These are phyloP conservation scores for Mycena alexandri DNA, from an alignment of 768 basidiomycete genomes.

Conservation along the genomic window DNA sequence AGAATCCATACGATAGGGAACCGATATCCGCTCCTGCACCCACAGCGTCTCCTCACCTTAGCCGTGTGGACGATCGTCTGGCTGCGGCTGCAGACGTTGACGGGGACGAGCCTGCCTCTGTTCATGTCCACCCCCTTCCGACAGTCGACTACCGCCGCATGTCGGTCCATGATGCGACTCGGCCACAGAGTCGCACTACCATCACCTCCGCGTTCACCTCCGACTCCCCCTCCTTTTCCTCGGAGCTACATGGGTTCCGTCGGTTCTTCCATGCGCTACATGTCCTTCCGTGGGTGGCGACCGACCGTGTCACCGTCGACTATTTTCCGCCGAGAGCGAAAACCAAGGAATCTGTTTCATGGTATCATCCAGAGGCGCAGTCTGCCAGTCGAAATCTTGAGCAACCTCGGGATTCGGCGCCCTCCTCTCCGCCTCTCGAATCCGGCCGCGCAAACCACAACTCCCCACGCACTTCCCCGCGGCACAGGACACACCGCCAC, in stretches of 20 bases:
- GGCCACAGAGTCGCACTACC: conserved; percentile 29
- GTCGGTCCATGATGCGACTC: conserved; percentile 28
- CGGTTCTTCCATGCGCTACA: conserved; percentile 37
- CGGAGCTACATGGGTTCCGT: conserved; percentile 30
- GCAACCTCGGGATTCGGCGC: background rate
- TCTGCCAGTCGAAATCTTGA: background rate
- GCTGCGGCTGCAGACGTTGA: background rate
- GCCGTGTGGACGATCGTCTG: conserved; percentile 29
- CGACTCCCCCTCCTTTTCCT: conserved; percentile 35
- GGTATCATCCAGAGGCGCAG: conserved; percentile 30
- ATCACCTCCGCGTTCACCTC: conserved; percentile 23
- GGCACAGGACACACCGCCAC: conserved; percentile 18
- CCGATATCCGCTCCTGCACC: background rate
- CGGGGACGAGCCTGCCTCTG: conserved; percentile 33
- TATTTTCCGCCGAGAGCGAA: conserved; percentile 27
- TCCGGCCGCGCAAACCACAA: background rate
- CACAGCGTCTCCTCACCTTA: conserved; percentile 20
- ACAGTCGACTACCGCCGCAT: conserved; percentile 40
- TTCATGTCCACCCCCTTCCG: conserved; percentile 34
- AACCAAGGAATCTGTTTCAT: conserved; percentile 10
- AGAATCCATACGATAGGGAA: conserved; percentile 30
- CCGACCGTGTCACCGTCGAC: conserved; percentile 36
- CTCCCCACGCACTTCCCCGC: conserved; percentile 2
- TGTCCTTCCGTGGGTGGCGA: conserved; percentile 37
- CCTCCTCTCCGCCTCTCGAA: background rate